Evolutionary conservation across 2,329 filamentous ascomycete genomes (phyloP), one percentile per base, ranked within the genome.

Genomic region (Pseudogymnoascus sp.): DNA sequence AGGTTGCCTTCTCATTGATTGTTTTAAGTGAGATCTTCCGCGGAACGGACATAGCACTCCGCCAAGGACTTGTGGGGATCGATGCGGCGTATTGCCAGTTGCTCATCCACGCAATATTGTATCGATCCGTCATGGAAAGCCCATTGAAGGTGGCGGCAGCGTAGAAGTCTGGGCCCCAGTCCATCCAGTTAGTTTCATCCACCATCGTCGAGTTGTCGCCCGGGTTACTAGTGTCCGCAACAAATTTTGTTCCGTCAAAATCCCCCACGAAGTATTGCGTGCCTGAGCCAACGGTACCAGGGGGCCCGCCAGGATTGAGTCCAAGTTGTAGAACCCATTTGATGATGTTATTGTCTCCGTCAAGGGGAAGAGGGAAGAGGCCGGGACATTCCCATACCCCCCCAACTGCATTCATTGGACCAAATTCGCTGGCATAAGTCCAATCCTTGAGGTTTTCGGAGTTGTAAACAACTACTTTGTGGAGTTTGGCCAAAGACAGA

Each of bases 191-290:
- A 68, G 84, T 81, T 70, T 81, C 80, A 40, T 38, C 37, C 37
- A n/a, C 37, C 14, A n/a, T 38, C 19, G 72, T 77, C 22, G 81
- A 81, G 66, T 81, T 79, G 5, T 75, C 74, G 14, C 81, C 73
- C 3, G 77, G 73, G 6, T 76, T 74, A 6, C 73, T 74, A 1
- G 66, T 69, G 66, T 76, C 72, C 1, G 79, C 70, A 14, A 69
- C 72, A 64, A 86, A 88, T 70, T 85, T 82, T 0, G 83, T 87
- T n/a, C 85, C 86, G 66, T 89, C 86, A 75, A 87, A 88, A 2
- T 72, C 75, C 4, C 86, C 85, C 0, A 81, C 74, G 74, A 82
- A 83, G 70, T 86, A 86, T 70, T 85, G 72, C 0, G 78, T 78
- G 16, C 81, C 78, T 1, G 80, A 84, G 0, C 84, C 84, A 7